Evolutionary conservation across 352 stramenopile species (phyloP).

Genomic region (Phytophthora kernoviae): DNA sequence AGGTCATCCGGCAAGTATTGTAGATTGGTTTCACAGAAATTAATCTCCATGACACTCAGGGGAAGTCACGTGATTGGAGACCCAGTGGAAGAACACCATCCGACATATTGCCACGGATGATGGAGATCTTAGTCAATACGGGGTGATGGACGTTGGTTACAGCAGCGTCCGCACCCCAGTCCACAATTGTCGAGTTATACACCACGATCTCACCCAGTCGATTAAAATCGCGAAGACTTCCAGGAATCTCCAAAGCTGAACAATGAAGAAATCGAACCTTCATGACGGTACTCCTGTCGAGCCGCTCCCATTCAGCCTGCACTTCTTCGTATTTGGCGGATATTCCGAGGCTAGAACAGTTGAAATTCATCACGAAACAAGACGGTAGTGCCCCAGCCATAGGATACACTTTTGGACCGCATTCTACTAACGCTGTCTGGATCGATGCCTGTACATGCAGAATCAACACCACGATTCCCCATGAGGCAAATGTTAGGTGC

Average conservation of each 20-base stretch:
- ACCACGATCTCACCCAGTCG: slow-evolving; percentile 23
- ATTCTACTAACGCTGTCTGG: neutral
- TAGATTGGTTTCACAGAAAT: slow-evolving; percentile 31
- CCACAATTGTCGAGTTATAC: slow-evolving; percentile 32
- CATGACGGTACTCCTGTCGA: slow-evolving; percentile 21
- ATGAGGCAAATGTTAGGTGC: slow-evolving; percentile 16
- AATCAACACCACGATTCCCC: slow-evolving; percentile 15
- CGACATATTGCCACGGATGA: slow-evolving; percentile 29
- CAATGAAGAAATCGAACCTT: slow-evolving; percentile 30
- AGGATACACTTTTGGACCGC: slow-evolving; percentile 10
- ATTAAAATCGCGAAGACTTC: slow-evolving; percentile 26
- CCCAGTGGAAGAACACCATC: slow-evolving; percentile 26
- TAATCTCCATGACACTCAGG: slow-evolving; percentile 22
- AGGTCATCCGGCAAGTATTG: slow-evolving; percentile 33
- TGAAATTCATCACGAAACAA: slow-evolving; percentile 30
- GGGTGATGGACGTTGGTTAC: slow-evolving; percentile 26
- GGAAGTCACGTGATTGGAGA: slow-evolving; percentile 14
- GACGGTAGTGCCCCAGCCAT: slow-evolving; percentile 19
- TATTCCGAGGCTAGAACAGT: slow-evolving; percentile 22
- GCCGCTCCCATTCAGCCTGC: slow-evolving; percentile 3
- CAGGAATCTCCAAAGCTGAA: slow-evolving; percentile 30
- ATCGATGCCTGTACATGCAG: slow-evolving; percentile 18
- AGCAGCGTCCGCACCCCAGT: slow-evolving; percentile 22
- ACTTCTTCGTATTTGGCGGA: slow-evolving; percentile 1
- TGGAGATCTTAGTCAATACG: slow-evolving; percentile 26